Evolutionary conservation across 2,329 filamentous ascomycete species (phyloP).

Genomic region (Septoria linicola): DNA sequence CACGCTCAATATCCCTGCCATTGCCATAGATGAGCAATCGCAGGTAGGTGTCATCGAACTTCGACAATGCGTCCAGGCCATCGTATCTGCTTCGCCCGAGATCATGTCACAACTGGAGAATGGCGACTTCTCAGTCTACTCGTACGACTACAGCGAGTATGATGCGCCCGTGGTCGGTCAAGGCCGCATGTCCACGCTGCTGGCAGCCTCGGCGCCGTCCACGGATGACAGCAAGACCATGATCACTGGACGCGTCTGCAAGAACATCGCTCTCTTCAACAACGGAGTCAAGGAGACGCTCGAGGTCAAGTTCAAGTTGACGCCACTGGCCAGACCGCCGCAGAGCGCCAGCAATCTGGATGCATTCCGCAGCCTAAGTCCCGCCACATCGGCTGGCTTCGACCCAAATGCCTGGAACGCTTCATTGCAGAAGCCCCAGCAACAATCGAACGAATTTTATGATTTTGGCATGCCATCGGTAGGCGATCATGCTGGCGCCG

Average conservation of each 20-base stretch:
- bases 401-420: slow-evolving; percentile 76
- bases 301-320: slow-evolving; percentile 87
- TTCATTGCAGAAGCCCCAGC: slow-evolving; percentile 55
- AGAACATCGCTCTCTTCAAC: slow-evolving; percentile 80
- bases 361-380: slow-evolving; percentile 59
- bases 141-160: slow-evolving; percentile 92
- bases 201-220: slow-evolving; percentile 61
- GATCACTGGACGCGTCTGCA: slow-evolving; percentile 87
- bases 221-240: slow-evolving; percentile 64
- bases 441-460: slow-evolving; percentile 32
- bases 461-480: slow-evolving; percentile 26
- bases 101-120: slow-evolving; percentile 68
- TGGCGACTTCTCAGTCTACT: slow-evolving; percentile 90
- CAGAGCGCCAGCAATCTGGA: slow-evolving; percentile 61
- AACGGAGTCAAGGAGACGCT: slow-evolving; percentile 82
- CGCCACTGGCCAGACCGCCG: slow-evolving; percentile 67
- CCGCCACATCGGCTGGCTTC: slow-evolving; percentile 58
- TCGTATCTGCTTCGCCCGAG: slow-evolving; percentile 79
- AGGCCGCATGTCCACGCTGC: slow-evolving; percentile 84
- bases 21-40: slow-evolving; percentile 74
- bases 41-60: slow-evolving; percentile 87
- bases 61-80: slow-evolving; percentile 79
- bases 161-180: slow-evolving; percentile 92
- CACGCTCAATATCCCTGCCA: slow-evolving; percentile 73
- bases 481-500: slow-evolving; percentile 25